phyloP scores from a whole-genome alignment of 257 asterid genomes.

The Penstemon eatonii region DNA sequence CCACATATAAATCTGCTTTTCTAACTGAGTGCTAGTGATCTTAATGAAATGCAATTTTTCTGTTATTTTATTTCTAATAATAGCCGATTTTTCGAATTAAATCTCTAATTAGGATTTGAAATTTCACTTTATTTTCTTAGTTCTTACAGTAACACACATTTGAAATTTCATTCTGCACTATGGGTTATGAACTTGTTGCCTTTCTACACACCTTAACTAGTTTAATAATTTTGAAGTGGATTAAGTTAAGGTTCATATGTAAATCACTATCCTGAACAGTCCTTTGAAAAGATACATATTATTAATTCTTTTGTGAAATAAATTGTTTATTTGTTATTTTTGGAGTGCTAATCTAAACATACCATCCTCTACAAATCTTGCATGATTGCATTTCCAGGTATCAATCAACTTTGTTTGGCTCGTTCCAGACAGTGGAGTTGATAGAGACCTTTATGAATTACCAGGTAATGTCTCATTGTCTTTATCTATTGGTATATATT shows the following conservation, averaged over 20 bases:
- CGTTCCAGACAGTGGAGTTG: constrained; percentile 87
- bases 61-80: no score
- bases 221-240: no score
- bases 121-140: no score
- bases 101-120: no score
- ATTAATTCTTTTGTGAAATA: no score
- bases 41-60: no score
- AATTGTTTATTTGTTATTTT: no score
- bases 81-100: no score
- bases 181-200: neutral
- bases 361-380: neutral
- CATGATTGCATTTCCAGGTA: constrained; percentile 51
- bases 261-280: neutral
- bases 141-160: no score
- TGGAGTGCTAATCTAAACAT: no score
- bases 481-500: constrained; percentile 8
- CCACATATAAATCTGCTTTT: neutral
- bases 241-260: neutral
- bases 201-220: neutral
- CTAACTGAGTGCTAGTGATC: no score
- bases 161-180: no score
- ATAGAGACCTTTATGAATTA: constrained; percentile 98
- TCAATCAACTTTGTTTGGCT: constrained; percentile 90
- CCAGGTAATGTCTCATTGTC: constrained; percentile 48
- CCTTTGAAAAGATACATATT: neutral